These are phyloP conservation scores for Geopyxis carbonaria DNA, from an alignment of 495 filamentous ascomycete species.

Conservation along the genomic window DNA sequence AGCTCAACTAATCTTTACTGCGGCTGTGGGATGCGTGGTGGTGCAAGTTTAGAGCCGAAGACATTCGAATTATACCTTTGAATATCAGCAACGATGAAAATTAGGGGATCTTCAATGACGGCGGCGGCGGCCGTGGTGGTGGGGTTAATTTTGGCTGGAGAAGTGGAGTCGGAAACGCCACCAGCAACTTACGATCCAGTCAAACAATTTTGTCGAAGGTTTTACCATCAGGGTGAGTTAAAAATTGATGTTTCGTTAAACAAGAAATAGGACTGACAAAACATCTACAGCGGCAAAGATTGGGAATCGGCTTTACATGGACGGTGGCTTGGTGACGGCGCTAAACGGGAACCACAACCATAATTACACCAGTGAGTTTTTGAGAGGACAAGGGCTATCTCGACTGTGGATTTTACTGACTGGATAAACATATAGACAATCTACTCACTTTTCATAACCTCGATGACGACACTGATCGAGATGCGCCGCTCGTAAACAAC, in stretches of 20 bases:
- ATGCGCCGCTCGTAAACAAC: conserved; percentile 25
- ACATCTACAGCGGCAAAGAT: conserved; percentile 31
- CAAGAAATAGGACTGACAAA: neutral
- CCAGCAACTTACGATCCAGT: conserved; percentile 6
- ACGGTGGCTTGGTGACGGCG: conserved; percentile 35
- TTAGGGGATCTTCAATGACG: too few species aligned
- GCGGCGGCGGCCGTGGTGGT: too few species aligned
- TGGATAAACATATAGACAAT: too few species aligned
- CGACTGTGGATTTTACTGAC: neutral
- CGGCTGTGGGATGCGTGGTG: too few species aligned
- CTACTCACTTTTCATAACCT: conserved; percentile 35
- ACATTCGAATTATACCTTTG: too few species aligned
- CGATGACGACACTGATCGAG: conserved; percentile 29
- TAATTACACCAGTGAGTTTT: conserved; percentile 30
- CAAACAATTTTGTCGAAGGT: conserved; percentile 5
- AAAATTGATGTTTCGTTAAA: neutral
- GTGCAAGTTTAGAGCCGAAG: too few species aligned
- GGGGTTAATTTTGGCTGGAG: too few species aligned
- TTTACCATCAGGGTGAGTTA: conserved; percentile 3
- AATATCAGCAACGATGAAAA: too few species aligned
- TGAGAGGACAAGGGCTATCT: conserved; percentile 19
- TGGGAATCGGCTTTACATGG: conserved; percentile 34
- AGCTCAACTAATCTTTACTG: too few species aligned
- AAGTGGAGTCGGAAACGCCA: too few species aligned
- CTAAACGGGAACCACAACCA: conserved; percentile 31